Conservation (phyloP, 1,284 basidiomycete genomes). For the Boletus sp. region DNA sequence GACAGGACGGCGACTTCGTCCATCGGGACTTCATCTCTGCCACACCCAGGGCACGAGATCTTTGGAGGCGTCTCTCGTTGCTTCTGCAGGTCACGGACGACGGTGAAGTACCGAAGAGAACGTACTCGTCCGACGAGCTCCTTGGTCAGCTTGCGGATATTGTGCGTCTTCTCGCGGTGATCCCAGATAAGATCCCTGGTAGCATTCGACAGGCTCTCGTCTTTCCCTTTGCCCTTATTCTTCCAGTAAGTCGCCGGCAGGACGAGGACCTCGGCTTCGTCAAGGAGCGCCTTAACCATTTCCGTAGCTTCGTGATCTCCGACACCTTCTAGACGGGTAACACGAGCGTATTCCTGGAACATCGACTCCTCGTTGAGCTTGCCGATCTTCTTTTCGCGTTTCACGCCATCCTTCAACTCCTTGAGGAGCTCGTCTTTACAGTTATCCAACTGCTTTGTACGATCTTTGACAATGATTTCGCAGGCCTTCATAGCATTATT, state of each 20-base stretch:
- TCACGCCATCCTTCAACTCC: constrained; percentile 63
- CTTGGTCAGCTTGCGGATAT: constrained; percentile 77
- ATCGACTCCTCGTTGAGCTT: constrained; percentile 66
- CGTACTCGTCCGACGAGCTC: constrained; percentile 86
- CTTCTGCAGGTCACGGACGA: constrained; percentile 84
- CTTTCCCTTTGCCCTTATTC: constrained; percentile 50
- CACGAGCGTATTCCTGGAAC: constrained; percentile 72
- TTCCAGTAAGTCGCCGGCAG: constrained; percentile 37
- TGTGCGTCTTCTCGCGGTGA: constrained; percentile 82
- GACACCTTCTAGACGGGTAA: constrained; percentile 62
- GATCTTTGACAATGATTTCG: constrained; percentile 84
- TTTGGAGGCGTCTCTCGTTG: constrained; percentile 54
- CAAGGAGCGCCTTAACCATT: constrained; percentile 55
- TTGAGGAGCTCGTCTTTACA: constrained; percentile 73
- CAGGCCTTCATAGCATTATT: constrained; percentile 84
- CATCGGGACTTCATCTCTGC: constrained; percentile 51
- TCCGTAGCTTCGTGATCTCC: constrained; percentile 74
- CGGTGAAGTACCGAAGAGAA: constrained; percentile 86
- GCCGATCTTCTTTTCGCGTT: constrained; percentile 63
- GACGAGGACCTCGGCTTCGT: constrained; percentile 54
- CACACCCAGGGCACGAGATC: constrained; percentile 63
- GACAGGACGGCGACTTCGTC: constrained; percentile 80
- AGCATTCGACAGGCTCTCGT: constrained; percentile 52
- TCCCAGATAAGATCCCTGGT: constrained; percentile 71
- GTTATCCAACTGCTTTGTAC: constrained; percentile 72